Base-by-base conservation (phyloP, 495 filamentous ascomycete genomes). In the Xylaria acuta region DNA sequence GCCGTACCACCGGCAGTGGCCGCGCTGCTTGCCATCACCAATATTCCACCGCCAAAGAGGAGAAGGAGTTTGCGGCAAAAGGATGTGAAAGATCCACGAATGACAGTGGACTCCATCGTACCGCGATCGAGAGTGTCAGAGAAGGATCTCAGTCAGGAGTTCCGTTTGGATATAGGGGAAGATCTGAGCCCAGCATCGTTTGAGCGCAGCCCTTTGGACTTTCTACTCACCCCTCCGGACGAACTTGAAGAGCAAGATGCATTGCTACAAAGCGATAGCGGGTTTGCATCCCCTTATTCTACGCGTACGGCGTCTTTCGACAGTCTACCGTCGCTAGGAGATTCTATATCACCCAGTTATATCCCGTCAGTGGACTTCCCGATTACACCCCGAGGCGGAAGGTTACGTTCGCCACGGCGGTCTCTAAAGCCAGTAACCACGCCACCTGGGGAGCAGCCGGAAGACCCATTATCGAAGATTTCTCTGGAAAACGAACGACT, bases 1-100 rank as follows among this genome's bases (percentile, higher is more conserved):
- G 78, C 83, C 16, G 82, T 90, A 58, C 86, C 89, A 36, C 84
- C 89, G 12, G 88, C 88, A 0, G 86, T 90, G 58, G 89, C 88
- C 0, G 88, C 87, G 5, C 81, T 91, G 64, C 84, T 91, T 6
- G 89, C 88, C 49, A 77, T 88, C 66, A 91, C 89, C 64, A 84
- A 81, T 70, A 91, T 91, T 70, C 89, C 88, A 4, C 84, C 82
- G 4, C 86, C 82, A 25, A 84, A 77, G 18, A 67, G 75, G 36
- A 74, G 75, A 43, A 64, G 56, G 64, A 73, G 70, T 36, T 60
- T 72, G n/a, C 70, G 69, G 16, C 75, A 73, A 68, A 63, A 54
- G 25, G 67, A 77, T 18, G 70, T 62, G 16, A 73, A 67, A 38
- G 75, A 78, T 9, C 72, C 75, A 54, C 72, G 40, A 74, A 77